Percentiles rank a stretch among this genome's conserved stretches.
Evolutionary conservation across 2,329 filamentous ascomycete species (phyloP).

Genomic region (Colletotrichum cordylinicola): DNA sequence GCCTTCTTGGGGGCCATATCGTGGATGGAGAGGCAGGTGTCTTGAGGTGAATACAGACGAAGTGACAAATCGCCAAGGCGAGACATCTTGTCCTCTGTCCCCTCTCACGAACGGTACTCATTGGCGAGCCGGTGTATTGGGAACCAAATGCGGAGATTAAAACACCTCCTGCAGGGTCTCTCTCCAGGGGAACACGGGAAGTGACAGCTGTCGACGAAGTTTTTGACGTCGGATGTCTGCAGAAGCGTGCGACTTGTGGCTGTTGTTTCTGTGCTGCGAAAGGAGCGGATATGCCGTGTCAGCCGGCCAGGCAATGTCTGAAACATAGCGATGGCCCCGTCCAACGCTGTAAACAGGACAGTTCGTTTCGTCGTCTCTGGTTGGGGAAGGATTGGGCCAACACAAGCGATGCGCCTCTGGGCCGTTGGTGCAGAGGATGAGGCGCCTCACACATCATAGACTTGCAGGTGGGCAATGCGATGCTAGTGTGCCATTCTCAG

Average conservation of each 20-base stretch:
- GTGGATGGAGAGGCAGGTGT: neutral
- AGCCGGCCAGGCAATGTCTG: neutral
- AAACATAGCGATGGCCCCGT: conserved; percentile 2
- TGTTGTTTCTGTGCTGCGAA: neutral
- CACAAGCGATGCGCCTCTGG: neutral
- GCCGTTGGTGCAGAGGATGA: neutral
- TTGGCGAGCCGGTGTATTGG: neutral
- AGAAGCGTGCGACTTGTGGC: neutral
- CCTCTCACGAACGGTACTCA: neutral
- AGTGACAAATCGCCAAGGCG: neutral
- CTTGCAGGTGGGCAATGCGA: neutral
- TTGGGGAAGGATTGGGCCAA: neutral
- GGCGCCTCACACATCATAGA: neutral
- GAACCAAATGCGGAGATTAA: conserved; percentile 5
- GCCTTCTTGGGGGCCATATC: neutral
- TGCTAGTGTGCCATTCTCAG: neutral
- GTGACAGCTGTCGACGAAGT: conserved; percentile 12
- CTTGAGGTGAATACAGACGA: neutral
- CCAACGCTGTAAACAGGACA: neutral
- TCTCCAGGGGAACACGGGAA: neutral
- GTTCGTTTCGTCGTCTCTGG: neutral
- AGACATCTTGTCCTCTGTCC: neutral
- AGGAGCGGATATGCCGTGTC: conserved; percentile 2
- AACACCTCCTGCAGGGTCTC: conserved; percentile 8
- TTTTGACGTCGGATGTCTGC: conserved; percentile 14